Evolutionary conservation across 345 rosid genomes (phyloP), one percentile per base, ranked within the genome.

Genomic region (Citrus mangshanensis): DNA sequence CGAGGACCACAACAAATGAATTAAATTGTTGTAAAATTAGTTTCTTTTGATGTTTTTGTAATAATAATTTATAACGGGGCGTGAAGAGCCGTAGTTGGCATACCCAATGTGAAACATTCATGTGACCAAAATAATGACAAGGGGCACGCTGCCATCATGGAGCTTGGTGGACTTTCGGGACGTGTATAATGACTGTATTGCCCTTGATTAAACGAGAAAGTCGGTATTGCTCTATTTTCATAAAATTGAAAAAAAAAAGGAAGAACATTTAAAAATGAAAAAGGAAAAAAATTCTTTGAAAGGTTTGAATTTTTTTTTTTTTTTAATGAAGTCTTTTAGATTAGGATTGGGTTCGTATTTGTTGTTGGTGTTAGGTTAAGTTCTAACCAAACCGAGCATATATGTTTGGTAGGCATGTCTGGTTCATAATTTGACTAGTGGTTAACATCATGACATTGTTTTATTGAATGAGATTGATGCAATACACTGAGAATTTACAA

Each of bases 111-210:
- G 73, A 46, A 12, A 8, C 28, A 21, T 46, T 77, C 78, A 74
- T 42, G 79, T 55, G 83, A 80, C 58, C 7, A 40, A 73, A 73
- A 80, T 80, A 37, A 80, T 80, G 81, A 42, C 83, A 55, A 63
- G 81, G 81, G 79, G 59, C 86, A 80, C 81, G 77, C 81, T 68
- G 68, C 32, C 68, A 83, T 83, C 72, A 83, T 72, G 55, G 24
- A 13, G 13, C 13, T 2, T 5, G 19, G 6, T 55, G 35, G 51
- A 12, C 49, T 0, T 42, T 46, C 5, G 14, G 18, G 14, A 9
- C 7, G 0, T 1, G 3, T 19, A 2, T 30, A 49, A 67, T 81
- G 70, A 72, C 78, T 3, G 1, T 66, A n/a, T 56, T 59, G 55
- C 54, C 78, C 81, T 14, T 40, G 37, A 21, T 55, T 21, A 18